Conservation (phyloP, 2,329 filamentous ascomycete species). For the Fonsecaea monophora region DNA sequence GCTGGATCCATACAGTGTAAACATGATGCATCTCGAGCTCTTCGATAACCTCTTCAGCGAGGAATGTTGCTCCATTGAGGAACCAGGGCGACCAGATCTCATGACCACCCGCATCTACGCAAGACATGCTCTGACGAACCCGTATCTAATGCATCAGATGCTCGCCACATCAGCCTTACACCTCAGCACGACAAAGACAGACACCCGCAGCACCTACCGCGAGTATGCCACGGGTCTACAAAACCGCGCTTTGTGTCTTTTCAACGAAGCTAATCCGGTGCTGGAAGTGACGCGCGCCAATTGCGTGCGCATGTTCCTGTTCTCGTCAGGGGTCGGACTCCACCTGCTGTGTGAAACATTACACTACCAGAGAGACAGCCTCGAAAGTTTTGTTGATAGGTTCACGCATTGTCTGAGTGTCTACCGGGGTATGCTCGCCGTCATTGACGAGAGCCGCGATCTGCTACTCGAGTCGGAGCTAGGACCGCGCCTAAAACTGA, state of each 20-base stretch:
- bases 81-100: not conserved
- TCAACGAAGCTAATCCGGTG: constrained; percentile 27
- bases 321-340: constrained; percentile 34
- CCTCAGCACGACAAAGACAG: constrained; percentile 48
- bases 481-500: constrained; percentile 17
- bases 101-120: constrained; percentile 18
- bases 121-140: constrained; percentile 44
- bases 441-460: constrained; percentile 24
- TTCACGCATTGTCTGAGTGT: constrained; percentile 42
- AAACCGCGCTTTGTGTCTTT: constrained; percentile 31
- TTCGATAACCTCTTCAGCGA: constrained; percentile 41
- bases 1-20: constrained; percentile 32
- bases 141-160: constrained; percentile 41
- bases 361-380: constrained; percentile 47
- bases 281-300: constrained; percentile 32
- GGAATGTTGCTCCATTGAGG: constrained; percentile 41
- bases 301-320: constrained; percentile 35
- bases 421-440: constrained; percentile 39
- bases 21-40: constrained; percentile 45
- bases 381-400: constrained; percentile 46
- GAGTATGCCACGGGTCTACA: constrained; percentile 36
- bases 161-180: constrained; percentile 41
- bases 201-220: constrained; percentile 25
- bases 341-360: constrained; percentile 56
- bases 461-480: constrained; percentile 31